These are phyloP conservation scores for Debaryomyces psychrophilus DNA, from an alignment of 1,139 yeast species.

Conservation along the genomic window DNA sequence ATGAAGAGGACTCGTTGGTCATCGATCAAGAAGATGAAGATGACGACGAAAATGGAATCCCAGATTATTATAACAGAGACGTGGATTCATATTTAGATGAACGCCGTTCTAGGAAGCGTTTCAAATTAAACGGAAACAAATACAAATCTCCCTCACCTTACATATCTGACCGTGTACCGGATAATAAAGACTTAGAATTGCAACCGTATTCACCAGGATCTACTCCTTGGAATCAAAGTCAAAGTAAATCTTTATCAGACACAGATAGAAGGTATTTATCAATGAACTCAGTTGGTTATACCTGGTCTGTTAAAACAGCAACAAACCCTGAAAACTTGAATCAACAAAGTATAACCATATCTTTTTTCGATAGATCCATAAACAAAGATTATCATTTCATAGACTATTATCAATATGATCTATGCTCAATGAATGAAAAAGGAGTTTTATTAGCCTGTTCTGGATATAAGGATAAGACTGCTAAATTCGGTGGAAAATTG, in stretches of 20 bases:
- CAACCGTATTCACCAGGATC: slow-evolving; percentile 73
- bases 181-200: slow-evolving; percentile 13
- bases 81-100: slow-evolving; percentile 22
- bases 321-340: slow-evolving; percentile 18
- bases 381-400: slow-evolving; percentile 86
- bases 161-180: slow-evolving; percentile 5
- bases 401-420: slow-evolving; percentile 69
- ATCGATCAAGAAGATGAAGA: slow-evolving; percentile 42
- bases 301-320: slow-evolving; percentile 68
- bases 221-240: slow-evolving; percentile 70
- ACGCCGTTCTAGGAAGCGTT: slow-evolving; percentile 28
- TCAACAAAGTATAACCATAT: slow-evolving; percentile 74
- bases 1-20: slow-evolving; percentile 38
- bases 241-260: slow-evolving; percentile 17
- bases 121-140: slow-evolving; percentile 26
- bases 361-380: slow-evolving; percentile 81
- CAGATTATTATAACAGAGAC: slow-evolving; percentile 19
- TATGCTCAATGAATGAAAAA: slow-evolving; percentile 69
- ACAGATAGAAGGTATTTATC: slow-evolving; percentile 70
- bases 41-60: slow-evolving; percentile 19
- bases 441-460: slow-evolving; percentile 68
- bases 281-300: slow-evolving; percentile 81
- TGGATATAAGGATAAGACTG: slow-evolving; percentile 27
- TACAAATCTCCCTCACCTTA: slow-evolving; percentile 10
- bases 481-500: slow-evolving; percentile 31